These are phyloP conservation scores for Mentha longifolia DNA, from an alignment of 257 asterid genomes.

Conservation along the genomic window DNA sequence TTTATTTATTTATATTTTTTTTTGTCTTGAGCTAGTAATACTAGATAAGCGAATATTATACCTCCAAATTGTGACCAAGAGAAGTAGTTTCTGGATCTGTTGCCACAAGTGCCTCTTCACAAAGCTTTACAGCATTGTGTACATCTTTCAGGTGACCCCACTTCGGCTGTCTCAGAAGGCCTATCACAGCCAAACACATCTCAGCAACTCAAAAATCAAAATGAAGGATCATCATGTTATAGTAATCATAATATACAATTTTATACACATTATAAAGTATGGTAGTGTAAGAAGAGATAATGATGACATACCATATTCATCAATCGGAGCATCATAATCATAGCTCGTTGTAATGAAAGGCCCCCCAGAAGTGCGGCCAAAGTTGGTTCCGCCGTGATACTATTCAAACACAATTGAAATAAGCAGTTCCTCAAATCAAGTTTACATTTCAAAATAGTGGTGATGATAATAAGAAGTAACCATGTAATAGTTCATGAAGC, in stretches of 20 bases:
- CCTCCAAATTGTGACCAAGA: conserved; percentile 68
- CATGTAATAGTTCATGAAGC: conserved; percentile 92
- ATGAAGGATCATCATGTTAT: neutral
- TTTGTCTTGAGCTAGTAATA: too few relatives aligned
- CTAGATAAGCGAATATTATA: conserved; percentile 10
- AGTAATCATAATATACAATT: neutral
- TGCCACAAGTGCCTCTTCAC: conserved; percentile 75
- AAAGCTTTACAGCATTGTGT: conserved; percentile 75
- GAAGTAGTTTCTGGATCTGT: conserved; percentile 67
- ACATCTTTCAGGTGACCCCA: conserved; percentile 82
- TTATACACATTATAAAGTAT: neutral
- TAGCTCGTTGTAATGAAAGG: conserved; percentile 82
- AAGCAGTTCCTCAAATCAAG: neutral
- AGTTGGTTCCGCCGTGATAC: conserved; percentile 97
- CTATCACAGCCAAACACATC: conserved; percentile 35
- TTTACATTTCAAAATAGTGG: neutral
- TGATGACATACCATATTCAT: conserved; percentile 64
- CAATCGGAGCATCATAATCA: conserved; percentile 89
- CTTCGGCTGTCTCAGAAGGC: conserved; percentile 69
- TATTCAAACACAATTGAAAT: conserved; percentile 29
- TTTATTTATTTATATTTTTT: too few relatives aligned
- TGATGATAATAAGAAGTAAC: conserved; percentile 42
- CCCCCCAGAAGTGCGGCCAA: conserved; percentile 79
- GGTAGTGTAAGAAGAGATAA: conserved; percentile 1
- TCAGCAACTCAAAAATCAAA: neutral